These are phyloP conservation scores for Clitopilus passeckerianus DNA, from an alignment of 768 basidiomycete species.

Conservation along the genomic window DNA sequence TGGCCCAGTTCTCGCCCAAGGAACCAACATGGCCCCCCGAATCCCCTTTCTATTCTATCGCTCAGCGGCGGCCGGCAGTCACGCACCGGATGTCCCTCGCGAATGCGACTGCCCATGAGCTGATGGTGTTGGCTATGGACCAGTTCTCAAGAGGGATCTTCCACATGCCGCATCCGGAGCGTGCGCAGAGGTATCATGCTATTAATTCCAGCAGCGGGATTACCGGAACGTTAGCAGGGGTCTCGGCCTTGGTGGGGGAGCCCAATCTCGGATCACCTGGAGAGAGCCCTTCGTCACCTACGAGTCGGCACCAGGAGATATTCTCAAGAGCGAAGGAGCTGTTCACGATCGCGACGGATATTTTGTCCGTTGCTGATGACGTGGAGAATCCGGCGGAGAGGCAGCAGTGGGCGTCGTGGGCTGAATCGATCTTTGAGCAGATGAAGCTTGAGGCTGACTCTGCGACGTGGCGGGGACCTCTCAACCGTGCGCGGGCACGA, in stretches of 20 bases:
- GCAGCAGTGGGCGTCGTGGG: constrained; percentile 54
- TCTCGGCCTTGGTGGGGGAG: not conserved
- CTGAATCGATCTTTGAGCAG: constrained; percentile 56
- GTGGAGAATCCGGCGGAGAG: constrained; percentile 39
- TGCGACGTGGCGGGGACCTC: constrained; percentile 41
- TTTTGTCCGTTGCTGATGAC: constrained; percentile 56
- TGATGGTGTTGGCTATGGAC: constrained; percentile 60
- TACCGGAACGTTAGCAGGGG: not conserved
- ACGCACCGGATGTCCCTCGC: constrained; percentile 43
- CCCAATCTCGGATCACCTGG: not conserved
- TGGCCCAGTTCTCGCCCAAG: constrained; percentile 20
- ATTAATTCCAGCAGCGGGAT: not conserved
- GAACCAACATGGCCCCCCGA: constrained; percentile 47
- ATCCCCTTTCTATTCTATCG: constrained; percentile 48
- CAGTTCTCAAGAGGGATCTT: constrained; percentile 68
- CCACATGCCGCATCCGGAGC: constrained; percentile 57
- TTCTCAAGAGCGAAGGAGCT: constrained; percentile 58
- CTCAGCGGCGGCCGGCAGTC: constrained; percentile 41
- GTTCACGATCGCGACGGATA: constrained; percentile 58
- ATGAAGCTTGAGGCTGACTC: constrained; percentile 59
- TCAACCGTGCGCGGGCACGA: constrained; percentile 44
- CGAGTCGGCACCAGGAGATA: constrained; percentile 12
- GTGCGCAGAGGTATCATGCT: constrained; percentile 8
- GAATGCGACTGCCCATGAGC: constrained; percentile 38
- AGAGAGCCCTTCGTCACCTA: constrained; percentile 9